Evolutionary conservation across 768 basidiomycete species (phyloP), one percentile per base, ranked within the genome.

Genomic region (Leccinum subtestaceum): DNA sequence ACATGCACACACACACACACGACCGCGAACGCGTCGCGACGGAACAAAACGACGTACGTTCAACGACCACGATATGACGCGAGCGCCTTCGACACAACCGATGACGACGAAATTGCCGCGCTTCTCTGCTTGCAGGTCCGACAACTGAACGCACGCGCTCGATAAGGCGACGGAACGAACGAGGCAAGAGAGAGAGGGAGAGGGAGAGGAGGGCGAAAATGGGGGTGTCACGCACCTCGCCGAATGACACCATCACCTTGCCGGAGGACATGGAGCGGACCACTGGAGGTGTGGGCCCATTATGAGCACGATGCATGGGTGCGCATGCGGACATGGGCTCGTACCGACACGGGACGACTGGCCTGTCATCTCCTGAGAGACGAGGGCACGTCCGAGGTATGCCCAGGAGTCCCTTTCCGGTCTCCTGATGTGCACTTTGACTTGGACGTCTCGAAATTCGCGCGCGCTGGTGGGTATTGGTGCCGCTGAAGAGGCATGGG

Each of bases 101-200:
- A 93, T 82, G 27, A 93, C 89, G 21, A 93, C 86, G 67, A 93
- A 93, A 70, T 92, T 93, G 54, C 91, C 91, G 62, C 91, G 83
- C 74, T 89, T 90, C 74, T 93, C 91, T 17, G 90, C 91, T 76
- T 92, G 89, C 38, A 93, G 74, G 69, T 92, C 86, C 58, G 83
- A 84, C 23, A 77, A 68, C 87, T 89, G 57, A 21, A 36, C 48
- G 7, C 52, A 29, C 58, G 31, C 38, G 48, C n/a, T 50, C 57
- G 49, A 45, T 49, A 53, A 52, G 53, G 21, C 13, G 13, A 53
- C 52, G 21, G 21, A 25, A 45, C 50, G 25, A 27, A 2, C 40
- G 23, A 10, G 5, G 12, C 36, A 7, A 36, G 15, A 36, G 36
- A 8, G 36, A 34, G 34, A 31, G 31, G 10, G 31, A 34, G 34